phyloP scores from a whole-genome alignment of 306 rosid genomes.

The Fragaria nilgerrensis region DNA sequence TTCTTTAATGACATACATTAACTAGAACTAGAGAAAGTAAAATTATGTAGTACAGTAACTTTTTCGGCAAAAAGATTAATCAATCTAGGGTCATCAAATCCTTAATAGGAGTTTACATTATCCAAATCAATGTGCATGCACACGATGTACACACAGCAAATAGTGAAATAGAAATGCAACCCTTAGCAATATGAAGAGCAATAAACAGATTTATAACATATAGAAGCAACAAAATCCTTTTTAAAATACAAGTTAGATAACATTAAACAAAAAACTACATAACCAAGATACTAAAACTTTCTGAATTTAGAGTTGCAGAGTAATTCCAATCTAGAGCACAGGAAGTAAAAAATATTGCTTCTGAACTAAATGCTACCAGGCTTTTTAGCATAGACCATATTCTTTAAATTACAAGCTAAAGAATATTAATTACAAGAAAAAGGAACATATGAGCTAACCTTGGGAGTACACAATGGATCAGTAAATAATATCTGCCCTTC shows the following conservation, averaged over 20 bases:
- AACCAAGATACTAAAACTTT: neutral
- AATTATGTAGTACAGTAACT: neutral
- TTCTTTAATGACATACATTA: conserved; percentile 14
- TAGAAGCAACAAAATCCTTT: neutral
- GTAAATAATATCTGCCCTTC: conserved; percentile 94
- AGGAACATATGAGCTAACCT: conserved; percentile 43
- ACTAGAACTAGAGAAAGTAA: neutral
- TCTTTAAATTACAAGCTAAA: neutral
- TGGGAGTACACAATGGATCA: conserved; percentile 92
- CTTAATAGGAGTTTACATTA: neutral
- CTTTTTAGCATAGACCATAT: neutral
- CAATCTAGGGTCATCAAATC: neutral
- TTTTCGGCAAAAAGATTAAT: neutral
- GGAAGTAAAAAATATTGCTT: neutral
- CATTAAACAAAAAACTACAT: neutral
- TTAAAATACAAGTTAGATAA: neutral
- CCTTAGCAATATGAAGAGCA: neutral
- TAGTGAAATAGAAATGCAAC: neutral
- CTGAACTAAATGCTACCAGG: neutral
- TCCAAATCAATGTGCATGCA: neutral
- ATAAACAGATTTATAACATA: neutral
- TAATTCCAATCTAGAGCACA: neutral
- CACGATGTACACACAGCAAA: neutral
- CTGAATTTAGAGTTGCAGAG: neutral
- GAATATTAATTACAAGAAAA: neutral